phyloP scores from a whole-genome alignment of 257 asterid genomes.

The Solanum corneliomulleri region DNA sequence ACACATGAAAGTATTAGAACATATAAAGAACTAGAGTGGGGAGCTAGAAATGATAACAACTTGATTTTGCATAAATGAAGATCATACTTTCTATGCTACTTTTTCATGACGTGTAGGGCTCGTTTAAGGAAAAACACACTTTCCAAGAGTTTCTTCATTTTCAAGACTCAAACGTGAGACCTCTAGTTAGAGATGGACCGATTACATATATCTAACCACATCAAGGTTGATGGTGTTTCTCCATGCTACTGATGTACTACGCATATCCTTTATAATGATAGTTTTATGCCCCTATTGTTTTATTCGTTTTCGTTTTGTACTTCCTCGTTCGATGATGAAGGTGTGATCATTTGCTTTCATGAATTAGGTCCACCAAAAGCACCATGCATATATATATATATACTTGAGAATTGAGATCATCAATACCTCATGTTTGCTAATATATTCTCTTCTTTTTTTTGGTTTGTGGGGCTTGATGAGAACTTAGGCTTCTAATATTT shows the following conservation, averaged over 20 bases:
- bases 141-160: neutral
- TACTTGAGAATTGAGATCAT: neutral
- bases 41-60: neutral
- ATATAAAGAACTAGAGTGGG: neutral
- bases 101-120: neutral
- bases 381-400: neutral
- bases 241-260: neutral
- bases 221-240: neutral
- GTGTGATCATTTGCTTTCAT: neutral
- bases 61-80: neutral
- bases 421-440: neutral
- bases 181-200: neutral
- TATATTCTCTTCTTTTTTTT: neutral
- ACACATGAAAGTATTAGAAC: neutral
- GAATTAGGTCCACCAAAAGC: neutral
- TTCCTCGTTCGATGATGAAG: neutral
- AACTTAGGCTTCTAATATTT: neutral
- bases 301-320: neutral
- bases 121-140: neutral
- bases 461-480: neutral
- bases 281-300: neutral
- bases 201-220: neutral
- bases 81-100: neutral
- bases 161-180: neutral
- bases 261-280: neutral